Evolutionary conservation across 2,329 filamentous ascomycete genomes (phyloP), one percentile per base, ranked within the genome.

Genomic region (Pseudopithomyces maydicus): DNA sequence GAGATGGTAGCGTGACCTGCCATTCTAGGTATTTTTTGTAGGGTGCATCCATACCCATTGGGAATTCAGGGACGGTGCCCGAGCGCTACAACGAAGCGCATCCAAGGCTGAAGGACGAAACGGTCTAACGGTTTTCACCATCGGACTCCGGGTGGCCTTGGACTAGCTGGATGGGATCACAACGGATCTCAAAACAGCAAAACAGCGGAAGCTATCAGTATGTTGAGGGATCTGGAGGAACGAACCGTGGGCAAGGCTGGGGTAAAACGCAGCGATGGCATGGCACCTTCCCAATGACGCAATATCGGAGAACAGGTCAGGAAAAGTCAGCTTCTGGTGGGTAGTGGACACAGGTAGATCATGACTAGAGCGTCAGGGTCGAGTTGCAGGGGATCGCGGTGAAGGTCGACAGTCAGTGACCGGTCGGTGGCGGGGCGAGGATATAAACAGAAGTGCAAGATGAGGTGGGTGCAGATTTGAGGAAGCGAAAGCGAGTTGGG

Each of bases 131-230:
- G 6, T 10, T 22, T 17, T 35, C 35, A 29, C 47, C 47, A 22
- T 39, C 47, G 47, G 35, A 41, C 35, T 50, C 47, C 47, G 47
- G n/a, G 47, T 15, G 35, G 35, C 47, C 35, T 22, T 41, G 14
- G 3, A 29, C 47, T 50, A 50, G 47, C 47, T 29, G 6, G 8
- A 29, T 50, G 11, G 7, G 35, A 50, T 15, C n/a, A 41, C 29
- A 11, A 26, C 35, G n/a, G 47, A 41, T 35, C 20, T 39, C 35
- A 33, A 41, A 6, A 22, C 17, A 50, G 47, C 35, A 38, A 50
- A 15, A 50, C 19, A 17, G 22, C 47, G 45, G 32, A 35, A 19
- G 29, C 35, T n/a, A 36, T 41, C 35, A 23, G 32, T 22, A 35
- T 14, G 12, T 35, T 7, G 22, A 19, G 39, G 35, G 22, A 29